These are phyloP conservation scores for Ambrosiella beaveri DNA, from an alignment of 2,329 filamentous ascomycete genomes.

Conservation along the genomic window DNA sequence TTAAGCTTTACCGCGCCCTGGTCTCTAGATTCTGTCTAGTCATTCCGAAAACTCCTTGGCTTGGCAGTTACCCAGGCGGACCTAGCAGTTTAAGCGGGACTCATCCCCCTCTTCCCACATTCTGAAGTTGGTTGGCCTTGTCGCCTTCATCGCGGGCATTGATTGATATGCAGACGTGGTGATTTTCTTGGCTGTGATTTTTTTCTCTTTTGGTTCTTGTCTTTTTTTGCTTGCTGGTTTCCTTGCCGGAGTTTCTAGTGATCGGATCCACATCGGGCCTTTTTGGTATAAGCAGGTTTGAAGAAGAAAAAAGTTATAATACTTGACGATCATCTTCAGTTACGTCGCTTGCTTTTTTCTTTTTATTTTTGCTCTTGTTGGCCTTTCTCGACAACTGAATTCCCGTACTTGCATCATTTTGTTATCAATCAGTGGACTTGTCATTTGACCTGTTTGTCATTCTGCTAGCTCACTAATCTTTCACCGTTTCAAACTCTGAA, in stretches of 20 bases:
- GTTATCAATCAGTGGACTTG: slow-evolving; percentile 8
- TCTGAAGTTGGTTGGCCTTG: neutral
- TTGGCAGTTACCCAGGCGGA: neutral
- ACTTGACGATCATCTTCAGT: neutral
- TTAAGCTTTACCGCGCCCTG: neutral
- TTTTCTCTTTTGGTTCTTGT: neutral
- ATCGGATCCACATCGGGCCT: slow-evolving; percentile 11
- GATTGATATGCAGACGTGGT: neutral
- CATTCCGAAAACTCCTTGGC: neutral
- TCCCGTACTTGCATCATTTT: neutral
- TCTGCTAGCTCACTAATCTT: neutral
- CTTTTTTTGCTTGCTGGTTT: neutral
- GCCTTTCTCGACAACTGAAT: neutral
- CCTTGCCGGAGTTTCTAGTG: neutral
- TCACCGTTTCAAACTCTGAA: neutral
- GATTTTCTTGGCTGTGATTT: neutral
- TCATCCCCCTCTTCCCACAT: neutral
- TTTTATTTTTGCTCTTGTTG: neutral
- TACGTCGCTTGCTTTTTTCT: neutral
- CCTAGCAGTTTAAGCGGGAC: neutral
- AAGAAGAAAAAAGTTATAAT: neutral
- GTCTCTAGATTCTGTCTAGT: neutral
- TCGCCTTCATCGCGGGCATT: neutral
- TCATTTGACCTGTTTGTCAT: neutral
- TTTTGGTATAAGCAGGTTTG: neutral